phyloP scores from a whole-genome alignment of 768 basidiomycete species.

The Serendipita vermifera region DNA sequence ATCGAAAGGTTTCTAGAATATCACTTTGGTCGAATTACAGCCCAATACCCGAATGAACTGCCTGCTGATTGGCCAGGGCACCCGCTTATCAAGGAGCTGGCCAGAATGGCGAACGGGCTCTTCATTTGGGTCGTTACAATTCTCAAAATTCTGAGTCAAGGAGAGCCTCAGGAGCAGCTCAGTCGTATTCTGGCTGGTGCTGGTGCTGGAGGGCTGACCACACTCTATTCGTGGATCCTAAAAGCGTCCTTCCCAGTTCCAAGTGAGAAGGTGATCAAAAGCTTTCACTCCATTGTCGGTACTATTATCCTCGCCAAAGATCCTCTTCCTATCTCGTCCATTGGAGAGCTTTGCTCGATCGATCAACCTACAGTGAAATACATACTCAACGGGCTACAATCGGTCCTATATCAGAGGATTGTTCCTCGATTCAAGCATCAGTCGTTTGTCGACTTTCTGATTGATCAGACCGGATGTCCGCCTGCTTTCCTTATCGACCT shows the following conservation, averaged over 20 bases:
- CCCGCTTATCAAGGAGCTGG: background rate
- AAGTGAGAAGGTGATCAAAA: background rate
- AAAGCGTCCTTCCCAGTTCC: background rate
- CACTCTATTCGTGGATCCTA: background rate
- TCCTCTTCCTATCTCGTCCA: background rate
- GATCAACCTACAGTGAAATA: background rate
- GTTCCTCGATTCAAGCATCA: background rate
- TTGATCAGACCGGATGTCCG: background rate
- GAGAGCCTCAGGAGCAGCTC: background rate
- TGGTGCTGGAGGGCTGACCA: background rate
- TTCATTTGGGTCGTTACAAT: conserved; percentile 6
- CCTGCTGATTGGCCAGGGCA: background rate
- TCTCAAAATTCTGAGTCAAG: background rate
- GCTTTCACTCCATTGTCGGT: background rate
- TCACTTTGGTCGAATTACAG: background rate
- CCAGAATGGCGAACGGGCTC: background rate
- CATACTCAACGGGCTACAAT: background rate
- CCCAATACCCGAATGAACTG: background rate
- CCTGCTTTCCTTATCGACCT: background rate
- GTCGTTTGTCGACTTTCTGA: conserved; percentile 2
- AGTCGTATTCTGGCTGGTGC: background rate
- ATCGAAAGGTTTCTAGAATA: background rate
- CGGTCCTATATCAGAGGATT: background rate
- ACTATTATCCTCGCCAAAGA: background rate
- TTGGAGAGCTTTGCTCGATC: background rate